Conservation (phyloP, 2,329 filamentous ascomycete species). For the Cordyceps farinosa region DNA sequence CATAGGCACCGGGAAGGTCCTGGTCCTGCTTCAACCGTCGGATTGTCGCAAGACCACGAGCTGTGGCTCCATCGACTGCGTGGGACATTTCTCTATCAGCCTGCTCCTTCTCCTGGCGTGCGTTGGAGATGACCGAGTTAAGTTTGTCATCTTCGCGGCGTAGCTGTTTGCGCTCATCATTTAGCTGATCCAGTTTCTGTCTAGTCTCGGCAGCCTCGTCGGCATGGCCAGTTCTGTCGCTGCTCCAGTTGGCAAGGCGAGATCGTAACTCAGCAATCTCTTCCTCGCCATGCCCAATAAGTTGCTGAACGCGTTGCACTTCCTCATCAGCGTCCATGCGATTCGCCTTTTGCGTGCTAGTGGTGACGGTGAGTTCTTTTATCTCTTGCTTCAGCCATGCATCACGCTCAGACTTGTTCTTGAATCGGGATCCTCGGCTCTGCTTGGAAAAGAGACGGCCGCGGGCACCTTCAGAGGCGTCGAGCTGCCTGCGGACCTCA, state of each 20-base stretch:
- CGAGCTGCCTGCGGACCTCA: conserved; percentile 66
- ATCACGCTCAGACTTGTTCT: conserved; percentile 84
- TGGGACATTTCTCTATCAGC: conserved; percentile 75
- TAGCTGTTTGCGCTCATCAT: conserved; percentile 82
- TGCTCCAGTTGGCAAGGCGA: conserved; percentile 74
- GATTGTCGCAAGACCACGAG: conserved; percentile 81
- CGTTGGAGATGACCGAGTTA: conserved; percentile 70
- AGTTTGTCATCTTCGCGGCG: conserved; percentile 88
- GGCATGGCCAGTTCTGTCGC: conserved; percentile 66
- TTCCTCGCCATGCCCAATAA: conserved; percentile 68
- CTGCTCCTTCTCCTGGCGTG: conserved; percentile 70
- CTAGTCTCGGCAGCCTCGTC: conserved; percentile 74
- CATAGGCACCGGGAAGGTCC: conserved; percentile 82
- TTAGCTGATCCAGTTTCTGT: conserved; percentile 72
- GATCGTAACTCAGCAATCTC: conserved; percentile 68
- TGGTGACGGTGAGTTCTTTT: conserved; percentile 69
- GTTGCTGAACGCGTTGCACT: conserved; percentile 64
- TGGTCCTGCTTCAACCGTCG: conserved; percentile 75
- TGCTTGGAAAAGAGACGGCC: conserved; percentile 89
- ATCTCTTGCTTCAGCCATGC: conserved; percentile 78
- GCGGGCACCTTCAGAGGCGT: conserved; percentile 69
- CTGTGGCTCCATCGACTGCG: conserved; percentile 86
- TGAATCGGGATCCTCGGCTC: conserved; percentile 81
- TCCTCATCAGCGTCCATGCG: conserved; percentile 82
- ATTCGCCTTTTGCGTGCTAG: conserved; percentile 79